Evolutionary conservation across 352 stramenopile genomes (phyloP).

Genomic region (Phytophthora podocarpi): DNA sequence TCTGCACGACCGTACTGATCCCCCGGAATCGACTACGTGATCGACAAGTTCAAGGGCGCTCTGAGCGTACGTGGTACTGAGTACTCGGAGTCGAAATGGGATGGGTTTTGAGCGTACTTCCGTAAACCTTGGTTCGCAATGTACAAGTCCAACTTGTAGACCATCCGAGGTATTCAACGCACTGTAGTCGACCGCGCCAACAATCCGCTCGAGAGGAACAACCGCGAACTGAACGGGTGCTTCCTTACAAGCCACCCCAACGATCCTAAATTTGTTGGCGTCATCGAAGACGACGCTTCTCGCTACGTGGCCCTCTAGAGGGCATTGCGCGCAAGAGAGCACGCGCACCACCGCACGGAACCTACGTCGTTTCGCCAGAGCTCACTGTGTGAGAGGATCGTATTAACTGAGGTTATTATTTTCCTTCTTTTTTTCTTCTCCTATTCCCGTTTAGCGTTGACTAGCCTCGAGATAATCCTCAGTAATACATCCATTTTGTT

Average conservation of each 20-base stretch:
- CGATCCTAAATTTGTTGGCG: no score
- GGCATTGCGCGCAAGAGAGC: slow-evolving; percentile 4
- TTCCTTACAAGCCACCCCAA: no score
- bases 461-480: no score
- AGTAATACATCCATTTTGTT: no score
- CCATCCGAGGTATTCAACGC: slow-evolving; percentile 24
- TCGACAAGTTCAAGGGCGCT: neutral
- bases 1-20: neutral
- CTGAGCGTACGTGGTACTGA: no score
- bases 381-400: slow-evolving; percentile 2
- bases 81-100: neutral
- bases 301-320: slow-evolving; percentile 7
- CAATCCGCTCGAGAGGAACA: slow-evolving; percentile 29
- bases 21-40: slow-evolving; percentile 5
- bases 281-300: no score
- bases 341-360: neutral
- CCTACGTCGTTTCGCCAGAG: neutral
- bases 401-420: no score
- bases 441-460: no score
- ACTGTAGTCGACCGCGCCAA: slow-evolving; percentile 20
- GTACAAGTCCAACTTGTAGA: slow-evolving; percentile 3
- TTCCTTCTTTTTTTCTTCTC: no score
- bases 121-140: slow-evolving; percentile 16
- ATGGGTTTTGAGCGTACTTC: slow-evolving; percentile 17
- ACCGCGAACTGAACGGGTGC: slow-evolving; percentile 30